phyloP scores from a whole-genome alignment of 495 filamentous ascomycete species.

The Pseudoneurospora amorphoporcata region DNA sequence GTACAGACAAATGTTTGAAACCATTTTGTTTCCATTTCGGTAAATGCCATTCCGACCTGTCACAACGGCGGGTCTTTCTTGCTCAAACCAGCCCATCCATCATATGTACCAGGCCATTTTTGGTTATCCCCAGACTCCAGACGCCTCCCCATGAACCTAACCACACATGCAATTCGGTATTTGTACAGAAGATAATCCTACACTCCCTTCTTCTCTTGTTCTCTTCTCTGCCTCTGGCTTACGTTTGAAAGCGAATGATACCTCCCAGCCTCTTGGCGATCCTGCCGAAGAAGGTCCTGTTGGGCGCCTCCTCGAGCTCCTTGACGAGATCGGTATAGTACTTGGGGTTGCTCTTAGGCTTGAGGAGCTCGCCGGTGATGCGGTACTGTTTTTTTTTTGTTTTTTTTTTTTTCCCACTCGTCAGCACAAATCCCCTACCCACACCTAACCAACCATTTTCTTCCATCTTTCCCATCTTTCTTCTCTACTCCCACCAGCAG shows the following conservation, averaged over 20 bases:
- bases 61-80: not conserved
- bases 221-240: not conserved
- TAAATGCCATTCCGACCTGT: not conserved
- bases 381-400: slow-evolving; percentile 46
- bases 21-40: too few relatives aligned
- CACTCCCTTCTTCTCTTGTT: not conserved
- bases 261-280: slow-evolving; percentile 51
- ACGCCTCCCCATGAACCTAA: not conserved
- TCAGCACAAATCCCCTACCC: too few relatives aligned
- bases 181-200: slow-evolving; percentile 5
- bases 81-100: not conserved
- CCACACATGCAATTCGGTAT: not conserved
- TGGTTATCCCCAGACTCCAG: not conserved
- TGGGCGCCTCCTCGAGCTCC: slow-evolving; percentile 64
- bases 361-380: slow-evolving; percentile 47
- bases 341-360: slow-evolving; percentile 62
- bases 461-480: not conserved
- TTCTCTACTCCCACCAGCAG: not conserved
- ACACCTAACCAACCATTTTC: not conserved
- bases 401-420: too few relatives aligned
- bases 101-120: not conserved
- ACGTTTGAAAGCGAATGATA: slow-evolving; percentile 45
- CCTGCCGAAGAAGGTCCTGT: slow-evolving; percentile 46
- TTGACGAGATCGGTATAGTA: slow-evolving; percentile 64
- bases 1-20: not conserved